Evolutionary conservation across 2,329 filamentous ascomycete species (phyloP).

Genomic region (Zasmidium citrigriseum): DNA sequence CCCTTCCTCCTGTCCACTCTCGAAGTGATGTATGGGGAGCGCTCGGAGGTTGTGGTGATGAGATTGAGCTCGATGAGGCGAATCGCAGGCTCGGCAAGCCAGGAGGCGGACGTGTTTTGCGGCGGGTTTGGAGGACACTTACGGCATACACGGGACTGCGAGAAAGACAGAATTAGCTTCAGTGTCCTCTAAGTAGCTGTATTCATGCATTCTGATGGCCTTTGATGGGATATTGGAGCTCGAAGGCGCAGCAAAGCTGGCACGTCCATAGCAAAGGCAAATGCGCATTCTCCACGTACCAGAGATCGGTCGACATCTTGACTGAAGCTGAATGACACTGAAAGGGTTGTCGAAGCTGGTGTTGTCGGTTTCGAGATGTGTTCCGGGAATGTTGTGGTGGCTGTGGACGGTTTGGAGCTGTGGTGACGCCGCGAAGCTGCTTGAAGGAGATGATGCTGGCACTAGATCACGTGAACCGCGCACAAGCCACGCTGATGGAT

Average conservation of each 20-base stretch:
- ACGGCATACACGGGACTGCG: slow-evolving; percentile 96
- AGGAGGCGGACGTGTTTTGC: slow-evolving; percentile 14
- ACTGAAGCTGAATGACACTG: slow-evolving; percentile 15
- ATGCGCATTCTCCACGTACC: slow-evolving; percentile 60
- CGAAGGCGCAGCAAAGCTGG: slow-evolving; percentile 2
- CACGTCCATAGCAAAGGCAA: slow-evolving; percentile 19
- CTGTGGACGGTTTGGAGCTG: neutral
- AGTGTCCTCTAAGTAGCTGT: neutral
- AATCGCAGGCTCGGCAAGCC: slow-evolving; percentile 5
- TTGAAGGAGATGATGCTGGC: neutral
- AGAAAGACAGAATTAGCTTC: slow-evolving; percentile 27
- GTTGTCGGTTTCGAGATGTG: neutral
- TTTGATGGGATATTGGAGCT: neutral
- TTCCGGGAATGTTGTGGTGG: neutral
- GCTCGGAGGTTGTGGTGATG: neutral
- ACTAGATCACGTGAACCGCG: neutral
- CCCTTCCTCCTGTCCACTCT: neutral
- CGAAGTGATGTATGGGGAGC: neutral
- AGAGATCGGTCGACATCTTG: slow-evolving; percentile 79
- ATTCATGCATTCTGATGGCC: neutral
- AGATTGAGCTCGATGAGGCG: neutral
- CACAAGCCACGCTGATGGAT: neutral
- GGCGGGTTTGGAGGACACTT: slow-evolving; percentile 56
- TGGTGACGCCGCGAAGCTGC: neutral
- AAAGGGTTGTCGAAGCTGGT: neutral